A percentile compares a stretch with the other conserved stretches of the same genome.
phyloP scores from a whole-genome alignment of 2,329 filamentous ascomycete species.

The Xylariaceae sp. region DNA sequence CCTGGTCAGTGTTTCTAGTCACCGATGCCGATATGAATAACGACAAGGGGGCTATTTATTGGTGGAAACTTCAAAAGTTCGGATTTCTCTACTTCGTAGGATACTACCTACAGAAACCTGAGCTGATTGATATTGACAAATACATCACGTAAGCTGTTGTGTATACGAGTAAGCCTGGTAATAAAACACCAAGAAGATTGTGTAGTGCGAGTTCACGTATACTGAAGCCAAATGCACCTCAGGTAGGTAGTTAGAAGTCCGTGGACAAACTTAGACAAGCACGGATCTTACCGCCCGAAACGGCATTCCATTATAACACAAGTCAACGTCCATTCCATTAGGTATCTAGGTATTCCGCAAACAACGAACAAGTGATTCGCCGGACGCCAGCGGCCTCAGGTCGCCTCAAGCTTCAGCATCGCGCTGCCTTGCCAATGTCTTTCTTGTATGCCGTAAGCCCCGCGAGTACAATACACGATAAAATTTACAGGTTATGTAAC shows the following conservation, averaged over 20 bases:
- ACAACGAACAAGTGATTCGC: neutral
- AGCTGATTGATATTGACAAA: too few species aligned
- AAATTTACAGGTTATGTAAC: neutral
- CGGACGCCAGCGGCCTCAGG: neutral
- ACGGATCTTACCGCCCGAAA: neutral
- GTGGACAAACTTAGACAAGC: too few species aligned
- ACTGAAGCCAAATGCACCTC: too few species aligned
- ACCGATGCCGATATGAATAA: neutral
- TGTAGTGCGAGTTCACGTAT: too few species aligned
- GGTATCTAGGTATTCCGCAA: neutral
- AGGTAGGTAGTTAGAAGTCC: too few species aligned
- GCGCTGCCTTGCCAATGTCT: neutral
- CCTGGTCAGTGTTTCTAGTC: neutral
- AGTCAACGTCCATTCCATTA: slow-evolving; percentile 3
- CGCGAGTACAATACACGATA: neutral
- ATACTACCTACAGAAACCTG: too few species aligned
- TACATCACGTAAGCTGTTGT: too few species aligned
- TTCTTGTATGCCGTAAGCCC: neutral
- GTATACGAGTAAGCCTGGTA: too few species aligned
- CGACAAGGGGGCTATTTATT: too few species aligned
- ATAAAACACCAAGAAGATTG: too few species aligned
- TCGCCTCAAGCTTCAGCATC: neutral
- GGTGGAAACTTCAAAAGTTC: neutral
- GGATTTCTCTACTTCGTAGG: too few species aligned
- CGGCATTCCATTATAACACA: neutral